These are phyloP conservation scores for Plasmodium inui DNA, from an alignment of 169 alveolate species.

Conservation along the genomic window DNA sequence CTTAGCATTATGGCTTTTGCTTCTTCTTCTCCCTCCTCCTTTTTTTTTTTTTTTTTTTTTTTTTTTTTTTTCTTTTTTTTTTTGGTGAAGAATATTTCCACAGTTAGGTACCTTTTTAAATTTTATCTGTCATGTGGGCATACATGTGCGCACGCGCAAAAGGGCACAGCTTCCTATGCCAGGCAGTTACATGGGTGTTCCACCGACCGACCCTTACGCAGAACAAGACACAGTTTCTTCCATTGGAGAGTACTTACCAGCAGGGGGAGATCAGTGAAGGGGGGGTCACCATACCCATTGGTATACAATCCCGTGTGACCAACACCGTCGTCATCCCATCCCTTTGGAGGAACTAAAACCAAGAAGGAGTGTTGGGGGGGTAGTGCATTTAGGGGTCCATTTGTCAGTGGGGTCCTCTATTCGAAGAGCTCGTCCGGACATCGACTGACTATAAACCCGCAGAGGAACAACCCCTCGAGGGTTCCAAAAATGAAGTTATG, in stretches of 20 bases:
- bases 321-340: too few species aligned
- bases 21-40: background rate
- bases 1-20: background rate
- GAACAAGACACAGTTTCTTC: background rate
- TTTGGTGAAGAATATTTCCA: background rate
- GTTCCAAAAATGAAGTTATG: background rate
- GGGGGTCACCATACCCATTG: background rate
- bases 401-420: too few species aligned
- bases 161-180: background rate
- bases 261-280: background rate
- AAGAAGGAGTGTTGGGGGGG: too few species aligned
- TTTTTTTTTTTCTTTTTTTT: background rate
- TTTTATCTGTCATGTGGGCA: background rate
- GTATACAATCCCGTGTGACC: background rate
- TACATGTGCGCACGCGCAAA: background rate
- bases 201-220: background rate
- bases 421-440: background rate
- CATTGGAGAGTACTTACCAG: background rate
- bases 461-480: background rate
- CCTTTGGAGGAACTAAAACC: too few species aligned
- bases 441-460: background rate
- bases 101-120: background rate
- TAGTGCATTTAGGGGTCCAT: too few species aligned
- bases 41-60: background rate
- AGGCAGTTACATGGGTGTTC: background rate